Evolutionary conservation across 2,329 filamentous ascomycete species (phyloP).

Genomic region (Teratosphaeria viscida): DNA sequence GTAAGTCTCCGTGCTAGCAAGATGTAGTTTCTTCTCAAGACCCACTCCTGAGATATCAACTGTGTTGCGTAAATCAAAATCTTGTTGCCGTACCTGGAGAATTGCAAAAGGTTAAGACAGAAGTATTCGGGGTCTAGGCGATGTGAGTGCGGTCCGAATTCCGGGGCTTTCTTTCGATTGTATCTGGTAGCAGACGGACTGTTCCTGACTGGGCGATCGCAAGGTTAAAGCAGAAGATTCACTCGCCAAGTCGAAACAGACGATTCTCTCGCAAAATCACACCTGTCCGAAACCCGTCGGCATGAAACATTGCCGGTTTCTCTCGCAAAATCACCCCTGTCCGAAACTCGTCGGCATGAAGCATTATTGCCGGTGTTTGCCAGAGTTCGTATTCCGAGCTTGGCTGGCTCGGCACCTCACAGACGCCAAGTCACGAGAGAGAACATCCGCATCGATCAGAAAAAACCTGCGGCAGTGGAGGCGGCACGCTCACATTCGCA

Average conservation of each 20-base stretch:
- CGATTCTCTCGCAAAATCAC: too few relatives aligned
- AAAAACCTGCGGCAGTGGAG: too few relatives aligned
- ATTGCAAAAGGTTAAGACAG: neutral
- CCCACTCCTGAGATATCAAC: neutral
- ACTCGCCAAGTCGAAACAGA: neutral
- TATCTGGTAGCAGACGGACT: neutral
- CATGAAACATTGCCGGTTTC: too few relatives aligned
- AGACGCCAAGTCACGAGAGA: neutral
- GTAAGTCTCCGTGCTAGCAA: neutral
- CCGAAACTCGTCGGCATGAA: neutral
- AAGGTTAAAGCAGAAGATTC: neutral
- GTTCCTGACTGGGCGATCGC: neutral
- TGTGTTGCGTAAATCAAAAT: neutral
- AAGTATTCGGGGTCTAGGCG: neutral
- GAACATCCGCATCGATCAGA: too few relatives aligned
- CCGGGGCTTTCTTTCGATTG: neutral
- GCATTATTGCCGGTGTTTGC: neutral
- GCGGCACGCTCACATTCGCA: too few relatives aligned
- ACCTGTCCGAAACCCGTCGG: neutral
- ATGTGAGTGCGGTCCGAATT: too few relatives aligned
- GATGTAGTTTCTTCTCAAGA: neutral
- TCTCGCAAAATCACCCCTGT: too few relatives aligned
- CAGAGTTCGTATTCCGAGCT: neutral
- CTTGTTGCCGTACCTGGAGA: neutral
- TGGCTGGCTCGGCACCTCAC: neutral